Evolutionary conservation across 148 eudicot genomes (phyloP).

Genomic region (Chenopodium quinoa): DNA sequence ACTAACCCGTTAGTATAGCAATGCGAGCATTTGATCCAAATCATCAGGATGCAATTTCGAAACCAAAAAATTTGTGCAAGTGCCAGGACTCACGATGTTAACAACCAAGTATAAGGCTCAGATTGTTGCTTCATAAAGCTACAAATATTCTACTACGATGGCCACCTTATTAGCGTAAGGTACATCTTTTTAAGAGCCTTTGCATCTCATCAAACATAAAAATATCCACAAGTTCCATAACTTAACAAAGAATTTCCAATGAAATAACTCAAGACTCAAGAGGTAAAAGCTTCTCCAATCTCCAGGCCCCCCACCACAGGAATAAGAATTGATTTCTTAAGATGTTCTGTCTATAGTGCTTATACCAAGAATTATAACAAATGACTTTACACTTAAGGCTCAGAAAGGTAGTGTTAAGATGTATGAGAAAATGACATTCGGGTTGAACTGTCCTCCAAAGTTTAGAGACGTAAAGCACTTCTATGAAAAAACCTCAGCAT

Average conservation of each 20-base stretch:
- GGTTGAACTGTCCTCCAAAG: conserved; percentile 11
- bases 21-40: background rate
- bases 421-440: background rate
- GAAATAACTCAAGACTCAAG: no score
- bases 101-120: background rate
- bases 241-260: background rate
- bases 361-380: background rate
- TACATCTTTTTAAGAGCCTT: background rate
- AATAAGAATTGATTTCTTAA: background rate
- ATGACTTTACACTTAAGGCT: background rate
- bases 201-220: background rate
- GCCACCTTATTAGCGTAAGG: background rate
- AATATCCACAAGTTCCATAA: background rate
- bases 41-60: background rate
- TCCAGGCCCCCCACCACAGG: background rate
- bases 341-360: background rate
- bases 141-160: background rate
- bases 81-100: background rate
- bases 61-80: background rate
- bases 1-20: background rate
- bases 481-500: background rate
- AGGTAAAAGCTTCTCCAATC: background rate
- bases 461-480: conserved; percentile 7
- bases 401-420: background rate
- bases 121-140: background rate